These are phyloP conservation scores for Pelargonium cotyledonis DNA, from an alignment of 441 rosid genomes.

Conservation along the genomic window DNA sequence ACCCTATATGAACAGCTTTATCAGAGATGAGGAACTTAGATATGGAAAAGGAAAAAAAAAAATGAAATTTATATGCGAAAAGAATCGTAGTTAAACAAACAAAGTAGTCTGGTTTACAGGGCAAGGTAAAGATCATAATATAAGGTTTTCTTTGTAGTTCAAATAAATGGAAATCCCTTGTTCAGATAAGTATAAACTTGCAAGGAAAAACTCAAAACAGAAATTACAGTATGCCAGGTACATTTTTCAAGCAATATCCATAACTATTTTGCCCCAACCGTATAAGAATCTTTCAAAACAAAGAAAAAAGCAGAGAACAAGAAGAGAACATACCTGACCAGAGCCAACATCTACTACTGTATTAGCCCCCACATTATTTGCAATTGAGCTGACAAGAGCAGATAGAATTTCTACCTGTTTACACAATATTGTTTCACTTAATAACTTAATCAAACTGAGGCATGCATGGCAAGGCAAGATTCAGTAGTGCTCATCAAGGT, in stretches of 20 bases:
- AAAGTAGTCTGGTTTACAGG: neutral
- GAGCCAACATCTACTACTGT: constrained; percentile 79
- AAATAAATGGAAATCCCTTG: neutral
- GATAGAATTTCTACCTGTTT: constrained; percentile 82
- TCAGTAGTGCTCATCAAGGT: constrained; percentile 6
- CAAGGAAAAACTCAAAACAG: neutral
- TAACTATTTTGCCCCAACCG: neutral
- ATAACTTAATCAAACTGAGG: neutral
- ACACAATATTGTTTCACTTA: constrained; percentile 14
- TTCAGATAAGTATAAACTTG: neutral
- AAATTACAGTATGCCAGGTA: neutral
- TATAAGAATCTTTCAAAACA: constrained; percentile 11
- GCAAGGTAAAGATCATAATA: neutral
- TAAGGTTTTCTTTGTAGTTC: neutral
- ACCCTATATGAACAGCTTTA: constrained; percentile 44
- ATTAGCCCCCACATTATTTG: constrained; percentile 43
- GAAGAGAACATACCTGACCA: constrained; percentile 60
- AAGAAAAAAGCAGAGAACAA: neutral
- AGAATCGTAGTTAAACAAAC: neutral
- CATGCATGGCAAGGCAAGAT: constrained; percentile 1
- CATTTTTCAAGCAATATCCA: neutral
- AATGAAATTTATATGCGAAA: neutral
- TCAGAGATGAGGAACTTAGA: constrained; percentile 15
- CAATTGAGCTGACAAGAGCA: constrained; percentile 56
- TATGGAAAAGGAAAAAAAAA: constrained; percentile 3